Conservation (phyloP, 2,329 filamentous ascomycete genomes). For the Aspergillus sclerotialis region DNA sequence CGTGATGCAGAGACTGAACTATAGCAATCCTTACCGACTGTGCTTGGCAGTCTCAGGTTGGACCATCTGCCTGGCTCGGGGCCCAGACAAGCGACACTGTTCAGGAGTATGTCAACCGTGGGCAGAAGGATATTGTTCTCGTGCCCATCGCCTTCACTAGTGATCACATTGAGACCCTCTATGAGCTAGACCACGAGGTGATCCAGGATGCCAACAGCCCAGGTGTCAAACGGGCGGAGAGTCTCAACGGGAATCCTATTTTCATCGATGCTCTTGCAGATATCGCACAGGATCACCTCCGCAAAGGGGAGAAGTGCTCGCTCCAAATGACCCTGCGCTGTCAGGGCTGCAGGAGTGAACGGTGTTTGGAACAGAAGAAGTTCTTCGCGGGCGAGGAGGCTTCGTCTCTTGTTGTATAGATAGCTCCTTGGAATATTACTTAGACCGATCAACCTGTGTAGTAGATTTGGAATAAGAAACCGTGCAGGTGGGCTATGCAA, state of each 20-base stretch:
- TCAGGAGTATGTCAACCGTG: constrained; percentile 79
- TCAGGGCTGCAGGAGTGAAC: constrained; percentile 85
- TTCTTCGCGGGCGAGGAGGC: constrained; percentile 50
- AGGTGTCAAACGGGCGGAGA: constrained; percentile 85
- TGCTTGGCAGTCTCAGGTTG: constrained; percentile 99
- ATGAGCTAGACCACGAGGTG: constrained; percentile 88
- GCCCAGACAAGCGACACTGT: constrained; percentile 88
- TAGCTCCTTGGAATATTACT: constrained; percentile 1
- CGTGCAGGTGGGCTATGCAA: no score
- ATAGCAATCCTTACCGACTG: constrained; percentile 84
- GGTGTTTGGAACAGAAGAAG: constrained; percentile 66
- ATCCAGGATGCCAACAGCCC: constrained; percentile 72
- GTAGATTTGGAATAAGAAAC: not conserved
- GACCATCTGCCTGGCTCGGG: constrained; percentile 89
- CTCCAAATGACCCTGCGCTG: constrained; percentile 85
- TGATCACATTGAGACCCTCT: constrained; percentile 98
- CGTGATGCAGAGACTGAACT: constrained; percentile 86
- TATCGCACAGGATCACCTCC: constrained; percentile 73
- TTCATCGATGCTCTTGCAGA: constrained; percentile 89
- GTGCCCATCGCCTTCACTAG: constrained; percentile 97
- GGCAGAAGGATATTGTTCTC: constrained; percentile 81
- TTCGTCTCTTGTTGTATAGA: constrained; percentile 21
- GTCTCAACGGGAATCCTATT: constrained; percentile 79
- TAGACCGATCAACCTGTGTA: no score
- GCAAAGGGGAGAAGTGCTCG: constrained; percentile 64